phyloP scores from a whole-genome alignment of 1,284 basidiomycete species.

The Anthracocystis walkeri region DNA sequence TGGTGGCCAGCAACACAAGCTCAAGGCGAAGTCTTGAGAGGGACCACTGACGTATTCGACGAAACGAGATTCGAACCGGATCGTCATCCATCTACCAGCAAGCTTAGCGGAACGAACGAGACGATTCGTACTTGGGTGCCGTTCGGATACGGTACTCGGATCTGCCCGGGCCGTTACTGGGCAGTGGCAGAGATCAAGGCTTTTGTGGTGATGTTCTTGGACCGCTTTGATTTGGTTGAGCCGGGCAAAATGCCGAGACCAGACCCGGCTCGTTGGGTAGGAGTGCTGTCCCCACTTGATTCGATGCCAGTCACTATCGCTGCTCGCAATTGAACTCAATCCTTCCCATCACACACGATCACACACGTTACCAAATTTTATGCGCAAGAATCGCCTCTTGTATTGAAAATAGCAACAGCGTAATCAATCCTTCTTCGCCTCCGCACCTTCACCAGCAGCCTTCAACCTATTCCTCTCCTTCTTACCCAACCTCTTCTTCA shows the following conservation, averaged over 20 bases:
- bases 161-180: constrained; percentile 35
- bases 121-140: constrained; percentile 23
- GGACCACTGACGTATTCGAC: constrained; percentile 19
- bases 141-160: constrained; percentile 19
- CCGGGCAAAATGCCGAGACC: constrained; percentile 15
- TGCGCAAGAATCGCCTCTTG: no score
- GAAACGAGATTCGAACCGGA: constrained; percentile 14
- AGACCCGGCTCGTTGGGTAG: constrained; percentile 17
- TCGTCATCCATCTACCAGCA: neutral
- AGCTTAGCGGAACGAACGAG: constrained; percentile 7
- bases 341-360: constrained; percentile 1
- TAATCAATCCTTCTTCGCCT: constrained; percentile 6
- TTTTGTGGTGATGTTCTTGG: constrained; percentile 18
- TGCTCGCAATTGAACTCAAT: neutral
- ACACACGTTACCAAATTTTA: neutral
- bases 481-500: constrained; percentile 69
- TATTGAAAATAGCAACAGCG: neutral
- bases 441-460: constrained; percentile 20
- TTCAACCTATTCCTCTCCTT: constrained; percentile 59
- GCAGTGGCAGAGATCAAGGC: constrained; percentile 38
- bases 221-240: constrained; percentile 16
- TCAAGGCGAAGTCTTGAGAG: constrained; percentile 5
- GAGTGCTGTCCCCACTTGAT: constrained; percentile 20
- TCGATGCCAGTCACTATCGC: constrained; percentile 11
- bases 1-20: constrained; percentile 19